Base-by-base conservation (phyloP, 2,329 filamentous ascomycete genomes). In the Ceratocystis diversiconidia region DNA sequence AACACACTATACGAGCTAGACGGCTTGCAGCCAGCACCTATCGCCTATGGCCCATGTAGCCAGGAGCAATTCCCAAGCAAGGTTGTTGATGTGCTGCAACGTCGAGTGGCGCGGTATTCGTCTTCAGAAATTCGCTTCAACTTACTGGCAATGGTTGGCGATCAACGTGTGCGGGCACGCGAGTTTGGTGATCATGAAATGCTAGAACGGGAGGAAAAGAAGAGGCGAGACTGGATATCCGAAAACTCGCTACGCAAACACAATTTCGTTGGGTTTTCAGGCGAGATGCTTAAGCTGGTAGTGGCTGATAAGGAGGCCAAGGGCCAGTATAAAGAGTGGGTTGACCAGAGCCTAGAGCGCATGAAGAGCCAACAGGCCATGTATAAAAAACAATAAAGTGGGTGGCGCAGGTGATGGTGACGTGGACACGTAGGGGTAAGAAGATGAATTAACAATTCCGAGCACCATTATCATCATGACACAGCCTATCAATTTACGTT, bases 251-350 rank as follows among this genome's bases (percentile, higher is more conserved):
- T 99, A 72, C 79, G 94, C 68, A 80, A 89, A 71, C 92, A 96
- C 75, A 99, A 99, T 76, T 99, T 99, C 78, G 89, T 99, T 0
- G 92, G 91, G 0, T 96, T 99, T 72, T 88, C 92, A 2, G 91
- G 90, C 12, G 91, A 96, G 78, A 80, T 96, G 68, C 78, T 96
- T 71, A 95, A 94, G 79, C 88, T 85, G 0, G 92, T 96, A 3
- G 88, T 90, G n/a, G 80, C 77, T 69, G 75, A 78, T 68, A 96
- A 95, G 79, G 73, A 95, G 50, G 78, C 80, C 67, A 81, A 87
- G 69, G 87, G 85, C 0, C 79, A 83, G 0, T 77, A 81, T 2
- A 78, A 82, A 2, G 82, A 78, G 12, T 95, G 90, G 89, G 77
- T 94, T 17, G 82, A 83, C 64, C 85, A 88, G 66, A 85, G 85